Evolutionary conservation across 345 rosid genomes (phyloP).

Genomic region (Aquilaria yunnanensis): DNA sequence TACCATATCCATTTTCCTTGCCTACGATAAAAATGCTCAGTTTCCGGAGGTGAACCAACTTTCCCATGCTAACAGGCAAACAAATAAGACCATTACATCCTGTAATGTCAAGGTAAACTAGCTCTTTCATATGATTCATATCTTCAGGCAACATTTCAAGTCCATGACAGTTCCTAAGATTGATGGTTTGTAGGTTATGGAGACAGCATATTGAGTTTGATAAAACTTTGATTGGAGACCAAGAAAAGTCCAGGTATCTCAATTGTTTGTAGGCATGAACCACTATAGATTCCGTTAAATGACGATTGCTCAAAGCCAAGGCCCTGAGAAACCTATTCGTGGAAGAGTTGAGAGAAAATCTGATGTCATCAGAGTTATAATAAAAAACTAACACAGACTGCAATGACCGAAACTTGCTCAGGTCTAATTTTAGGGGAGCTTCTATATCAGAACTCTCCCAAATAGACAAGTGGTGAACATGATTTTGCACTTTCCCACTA

Average conservation of each 20-base stretch:
- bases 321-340: not conserved
- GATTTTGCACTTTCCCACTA: not conserved
- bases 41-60: too few relatives aligned
- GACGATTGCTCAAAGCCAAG: not conserved
- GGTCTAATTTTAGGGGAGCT: not conserved
- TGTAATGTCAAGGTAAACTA: too few relatives aligned
- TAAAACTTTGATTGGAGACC: rapidly evolving
- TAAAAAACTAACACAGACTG: too few relatives aligned
- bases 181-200: too few relatives aligned
- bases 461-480: not conserved
- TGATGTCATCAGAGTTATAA: too few relatives aligned
- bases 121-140: too few relatives aligned
- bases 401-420: not conserved
- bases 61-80: too few relatives aligned
- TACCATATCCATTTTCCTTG: not conserved
- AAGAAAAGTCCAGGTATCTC: constrained; percentile 1
- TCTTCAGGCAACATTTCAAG: too few relatives aligned
- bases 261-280: not conserved
- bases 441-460: rapidly evolving
- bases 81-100: too few relatives aligned
- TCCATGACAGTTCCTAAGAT: rapidly evolving
- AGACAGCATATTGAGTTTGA: too few relatives aligned
- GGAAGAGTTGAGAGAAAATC: not conserved
- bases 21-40: too few relatives aligned
- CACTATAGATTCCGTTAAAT: too few relatives aligned